Base-by-base conservation (phyloP, 495 filamentous ascomycete species). In the Lasiosphaeria hispida region DNA sequence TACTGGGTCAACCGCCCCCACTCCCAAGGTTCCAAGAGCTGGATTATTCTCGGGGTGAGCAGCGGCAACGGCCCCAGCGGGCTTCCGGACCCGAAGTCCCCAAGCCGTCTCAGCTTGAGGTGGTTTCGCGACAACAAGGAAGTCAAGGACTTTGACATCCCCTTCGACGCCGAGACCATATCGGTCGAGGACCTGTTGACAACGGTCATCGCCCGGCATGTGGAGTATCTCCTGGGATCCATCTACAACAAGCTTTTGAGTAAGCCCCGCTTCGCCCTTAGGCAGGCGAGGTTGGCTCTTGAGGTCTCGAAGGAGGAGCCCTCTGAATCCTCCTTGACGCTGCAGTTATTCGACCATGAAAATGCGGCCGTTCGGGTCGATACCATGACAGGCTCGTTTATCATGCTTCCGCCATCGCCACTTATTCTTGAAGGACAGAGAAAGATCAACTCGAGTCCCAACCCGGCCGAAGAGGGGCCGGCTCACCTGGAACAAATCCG, bases 61-160 rank as follows among this genome's bases (percentile, higher is more conserved):
- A 88, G 89, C 63, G 84, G 85, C 40, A 83, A 73, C 62, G 72
- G 67, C 44, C 65, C 57, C 13, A 70, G 62, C 59, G 73, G 60
- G 42, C 56, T 60, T 37, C 59, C 54, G 36, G 72, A 70, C 49
- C 69, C 56, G 37, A 77, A 67, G 58, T 65, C 63, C 44, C 69
- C 74, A 43, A 85, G 71, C 50, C 69, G 65, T 45, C 69, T 97
- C 30, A 81, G 74, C 14, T 67, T 94, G 41, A 84, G 90, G 54
- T 97, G 94, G 94, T 90, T 96, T 66, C 84, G 91, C 40, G 85
- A 90, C 60, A 84, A 84, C 14, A 83, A 86, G 49, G 87, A 93
- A 64, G 82, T 90, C 43, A 80, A 81, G 57, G 84, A 87, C 57
- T 70, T 75, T 30, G 71, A 81, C 19, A 80, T 97, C 42, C 68